These are phyloP conservation scores for Angophora floribunda DNA, from an alignment of 345 rosid species.

Conservation along the genomic window DNA sequence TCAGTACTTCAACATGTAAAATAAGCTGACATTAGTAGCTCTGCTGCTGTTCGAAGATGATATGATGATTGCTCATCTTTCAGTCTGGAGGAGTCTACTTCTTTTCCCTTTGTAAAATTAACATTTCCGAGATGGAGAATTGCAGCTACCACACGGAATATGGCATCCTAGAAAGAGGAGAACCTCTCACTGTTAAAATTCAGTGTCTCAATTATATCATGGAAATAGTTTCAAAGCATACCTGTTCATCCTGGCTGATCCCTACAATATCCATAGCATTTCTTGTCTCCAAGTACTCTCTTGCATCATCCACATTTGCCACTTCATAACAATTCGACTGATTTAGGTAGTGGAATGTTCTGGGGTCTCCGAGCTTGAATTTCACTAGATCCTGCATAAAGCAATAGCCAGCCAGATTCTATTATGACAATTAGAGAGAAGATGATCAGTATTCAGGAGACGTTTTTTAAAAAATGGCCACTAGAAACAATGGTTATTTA, in stretches of 20 bases:
- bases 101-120: slow-evolving; percentile 85
- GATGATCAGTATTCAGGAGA: neutral
- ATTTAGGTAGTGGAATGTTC: slow-evolving; percentile 77
- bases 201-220: slow-evolving; percentile 12
- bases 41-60: slow-evolving; percentile 75
- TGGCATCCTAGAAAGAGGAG: slow-evolving; percentile 75
- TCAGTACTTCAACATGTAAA: slow-evolving; percentile 36
- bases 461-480: neutral
- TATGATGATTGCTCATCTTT: slow-evolving; percentile 86
- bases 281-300: slow-evolving; percentile 93
- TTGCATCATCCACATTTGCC: slow-evolving; percentile 81
- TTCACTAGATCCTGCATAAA: slow-evolving; percentile 59
- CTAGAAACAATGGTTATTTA: too few species aligned
- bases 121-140: slow-evolving; percentile 91
- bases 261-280: slow-evolving; percentile 98
- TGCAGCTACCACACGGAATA: slow-evolving; percentile 94
- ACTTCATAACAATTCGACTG: slow-evolving; percentile 73
- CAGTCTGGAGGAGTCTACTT: slow-evolving; percentile 84
- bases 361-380: slow-evolving; percentile 67
- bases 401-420: slow-evolving; percentile 15
- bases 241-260: slow-evolving; percentile 97
- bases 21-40: slow-evolving; percentile 66
- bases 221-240: slow-evolving; percentile 9
- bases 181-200: slow-evolving; percentile 15
- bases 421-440: neutral